A percentile compares a stretch with the other conserved stretches of the same genome.
Conservation (phyloP, 371 early-diverging fungal genomes). For the Rhizopus microsporus region DNA sequence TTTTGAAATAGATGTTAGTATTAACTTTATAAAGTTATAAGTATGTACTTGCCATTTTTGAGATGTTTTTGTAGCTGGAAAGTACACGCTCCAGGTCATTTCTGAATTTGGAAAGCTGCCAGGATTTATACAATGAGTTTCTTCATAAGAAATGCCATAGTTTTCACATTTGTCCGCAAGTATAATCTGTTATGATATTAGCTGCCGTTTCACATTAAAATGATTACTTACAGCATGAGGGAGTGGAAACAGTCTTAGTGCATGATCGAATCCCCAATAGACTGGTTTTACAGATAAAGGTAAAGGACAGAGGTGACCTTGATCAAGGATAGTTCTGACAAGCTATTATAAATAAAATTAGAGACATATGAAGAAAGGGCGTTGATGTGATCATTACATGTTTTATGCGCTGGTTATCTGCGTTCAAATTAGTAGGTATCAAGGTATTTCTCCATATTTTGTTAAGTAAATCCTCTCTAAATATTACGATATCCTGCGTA, state of each 20-base stretch:
- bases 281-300: slow-evolving; percentile 74
- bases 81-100: slow-evolving; percentile 75
- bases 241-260: slow-evolving; percentile 81
- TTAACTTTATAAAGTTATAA: too few species aligned
- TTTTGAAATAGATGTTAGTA: too few species aligned
- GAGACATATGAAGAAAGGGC: neutral
- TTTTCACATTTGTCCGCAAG: slow-evolving; percentile 83
- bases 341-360: slow-evolving; percentile 48
- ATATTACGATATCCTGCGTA: slow-evolving; percentile 85
- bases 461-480: slow-evolving; percentile 79
- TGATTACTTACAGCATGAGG: slow-evolving; percentile 74
- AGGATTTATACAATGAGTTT: slow-evolving; percentile 80
- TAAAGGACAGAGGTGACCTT: slow-evolving; percentile 83
- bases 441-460: slow-evolving; percentile 78
- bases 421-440: slow-evolving; percentile 50
- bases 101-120: slow-evolving; percentile 81
- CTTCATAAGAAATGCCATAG: slow-evolving; percentile 73
- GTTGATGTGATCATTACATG: slow-evolving; percentile 51
- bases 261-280: slow-evolving; percentile 81
- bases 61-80: slow-evolving; percentile 62
- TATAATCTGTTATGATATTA: slow-evolving; percentile 60
- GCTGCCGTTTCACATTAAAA: neutral
- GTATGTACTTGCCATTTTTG: slow-evolving; percentile 49
- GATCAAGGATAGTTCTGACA: slow-evolving; percentile 82
- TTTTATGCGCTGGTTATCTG: slow-evolving; percentile 55